Base-by-base conservation (phyloP, 352 stramenopile genomes). In the Phytophthora vignae region DNA sequence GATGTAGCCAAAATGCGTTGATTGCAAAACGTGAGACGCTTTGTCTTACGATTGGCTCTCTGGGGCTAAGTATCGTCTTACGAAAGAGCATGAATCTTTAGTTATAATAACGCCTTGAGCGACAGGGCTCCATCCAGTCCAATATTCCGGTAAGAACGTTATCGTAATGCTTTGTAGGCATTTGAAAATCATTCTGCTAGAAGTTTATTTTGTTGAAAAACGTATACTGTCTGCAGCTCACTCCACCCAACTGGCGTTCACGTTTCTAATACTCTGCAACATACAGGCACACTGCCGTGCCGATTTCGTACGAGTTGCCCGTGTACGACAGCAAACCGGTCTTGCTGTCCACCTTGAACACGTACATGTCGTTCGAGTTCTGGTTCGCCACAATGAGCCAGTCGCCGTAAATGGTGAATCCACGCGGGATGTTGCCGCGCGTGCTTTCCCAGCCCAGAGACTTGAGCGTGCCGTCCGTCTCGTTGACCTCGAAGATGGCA, bases 321-420 rank as follows among this genome's bases (percentile, higher is more conserved):
- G 76, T 77, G 72, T 77, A 85, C 54, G 66, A 71, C 11, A 91
- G 71, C 60, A 72, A 31, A 38, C 84, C 82, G 17, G 80, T 88
- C 22, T 64, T 54, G n/a, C 55, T 54, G 69, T 90, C 56, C 17
- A 88, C 60, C 22, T 70, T 36, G 70, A 91, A 92, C 48, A 90
- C 77, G 38, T 84, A 61, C 62, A 92, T 88, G 55, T 75, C 73
- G 67, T 88, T 77, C 22, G 82, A 81, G 68, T 88, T 73, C 54
- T 92, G 84, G 78, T 92, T 90, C 27, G 82, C 82, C 10, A 88
- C 83, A 58, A 92, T 70, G 46, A 92, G 49, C 52, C 79, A 85
- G 19, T 86, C 60, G 17, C 73, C 68, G 69, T 83, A 83, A 62
- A 91, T 66, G 11, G 62, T 64, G 38, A 92, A 89, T 38, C 74